Base-by-base conservation (phyloP, 495 filamentous ascomycete species). In the Chaetomidium leptoderma region DNA sequence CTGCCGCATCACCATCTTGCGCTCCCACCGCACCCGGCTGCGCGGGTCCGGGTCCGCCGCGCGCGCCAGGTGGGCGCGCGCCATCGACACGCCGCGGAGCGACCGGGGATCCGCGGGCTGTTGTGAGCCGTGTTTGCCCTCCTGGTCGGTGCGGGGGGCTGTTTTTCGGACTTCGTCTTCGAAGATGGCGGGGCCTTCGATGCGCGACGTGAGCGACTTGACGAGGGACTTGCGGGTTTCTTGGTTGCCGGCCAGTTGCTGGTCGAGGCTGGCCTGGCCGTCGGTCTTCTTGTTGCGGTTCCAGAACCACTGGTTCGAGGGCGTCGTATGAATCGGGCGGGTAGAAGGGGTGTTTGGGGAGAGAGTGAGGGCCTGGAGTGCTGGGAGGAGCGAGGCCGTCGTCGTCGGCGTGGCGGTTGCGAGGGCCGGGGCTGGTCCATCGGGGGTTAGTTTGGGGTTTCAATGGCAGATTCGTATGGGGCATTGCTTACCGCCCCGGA, bases 1-100 rank as follows among this genome's bases (percentile, higher is more conserved):
- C 61, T 83, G 78, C 44, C 86, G 83, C 55, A 90, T 85, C 10
- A 91, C 79, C 82, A 89, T 89, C 75, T 87, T 92, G 60, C 85
- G 81, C 71, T 91, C 81, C 88, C 86, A 95, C n/a, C 84, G 80
- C 21, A 77, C 71, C 51, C 89, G 79, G 21, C 72, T 72, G 27
- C 72, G 64, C 14, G 90, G 89, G 59, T 85, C 79, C 16, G 91
- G 91, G 70, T 93, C 84, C 48, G 87, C 69, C 13, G 76, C 83
- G 26, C 76, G 65, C 49, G 77, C 76, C 72, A 86, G 78, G 63
- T 76, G 74, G 27, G 70, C 68, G 40, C 76, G 61, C 33, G 76
- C 75, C 66, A 65, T 56, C 1, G 64, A 64, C 40, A 55, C 53
- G 43, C 57, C 57, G 14, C n/a, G n/a, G n/a, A n/a, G n/a, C n/a